phyloP scores from a whole-genome alignment of 1,284 basidiomycete species.

The Boletus sp. region DNA sequence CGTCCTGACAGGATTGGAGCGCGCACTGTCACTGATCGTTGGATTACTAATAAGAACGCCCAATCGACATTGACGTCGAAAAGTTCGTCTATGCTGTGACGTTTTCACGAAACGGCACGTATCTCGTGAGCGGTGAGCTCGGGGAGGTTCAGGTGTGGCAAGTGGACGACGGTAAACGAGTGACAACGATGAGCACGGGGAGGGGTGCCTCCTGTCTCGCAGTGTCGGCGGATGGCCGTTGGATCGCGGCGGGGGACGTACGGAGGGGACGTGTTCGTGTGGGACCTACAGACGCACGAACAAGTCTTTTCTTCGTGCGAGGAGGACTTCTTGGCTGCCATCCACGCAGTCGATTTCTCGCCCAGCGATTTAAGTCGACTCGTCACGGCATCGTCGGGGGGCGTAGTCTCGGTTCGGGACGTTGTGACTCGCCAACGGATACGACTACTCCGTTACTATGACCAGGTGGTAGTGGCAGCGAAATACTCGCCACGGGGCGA shows the following conservation, averaged over 20 bases:
- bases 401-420: conserved; percentile 3
- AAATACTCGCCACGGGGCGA: conserved; percentile 1
- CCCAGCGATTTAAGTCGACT: conserved; percentile 11
- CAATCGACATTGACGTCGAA: too few relatives aligned
- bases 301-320: background rate
- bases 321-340: background rate
- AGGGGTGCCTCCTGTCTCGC: background rate
- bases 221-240: conserved; percentile 2
- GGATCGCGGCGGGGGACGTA: conserved; percentile 14
- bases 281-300: background rate
- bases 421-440: background rate
- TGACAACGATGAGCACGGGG: background rate
- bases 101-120: too few relatives aligned
- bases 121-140: too few relatives aligned
- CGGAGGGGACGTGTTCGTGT: background rate
- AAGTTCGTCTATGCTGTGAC: too few relatives aligned
- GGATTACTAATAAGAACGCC: too few relatives aligned
- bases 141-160: background rate
- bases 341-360: conserved; percentile 11
- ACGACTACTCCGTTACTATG: background rate
- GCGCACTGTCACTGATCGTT: background rate
- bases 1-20: too few relatives aligned
- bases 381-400: background rate
- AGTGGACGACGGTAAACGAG: background rate
- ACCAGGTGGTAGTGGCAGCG: background rate